Evolutionary conservation across 202 grass and related monocot species (phyloP), one percentile per base, ranked within the genome.

Genomic region (Eragrostis tef): DNA sequence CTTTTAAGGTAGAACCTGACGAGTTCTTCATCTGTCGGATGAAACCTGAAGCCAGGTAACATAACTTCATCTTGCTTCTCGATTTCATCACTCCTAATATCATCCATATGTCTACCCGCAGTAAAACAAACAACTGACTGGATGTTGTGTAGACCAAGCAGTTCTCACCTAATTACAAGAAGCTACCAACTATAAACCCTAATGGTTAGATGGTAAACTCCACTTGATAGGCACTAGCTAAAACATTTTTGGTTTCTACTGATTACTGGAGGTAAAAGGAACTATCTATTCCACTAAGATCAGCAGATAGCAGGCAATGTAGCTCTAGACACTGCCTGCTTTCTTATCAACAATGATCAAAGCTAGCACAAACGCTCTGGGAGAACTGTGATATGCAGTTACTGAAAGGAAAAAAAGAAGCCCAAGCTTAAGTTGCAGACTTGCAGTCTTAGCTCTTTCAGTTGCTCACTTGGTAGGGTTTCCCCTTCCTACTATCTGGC

Each of bases 11-110:
- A 98, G 80, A 98, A 98, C 81, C 90, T 86, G 56, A 98, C 92
- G 14, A 98, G 90, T 70, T 98, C 92, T 89, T 98, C 94, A 84
- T 98, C 94, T 6, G 94, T 98, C 6, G 94, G 94, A 84, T 98
- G 94, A 84, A 98, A 98, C 84, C 94, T 90, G 75, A 98, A 98
- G 12, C 94, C 94, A 66, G 94, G 94, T 84, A 98, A 65, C 67
- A 98, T 88, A 78, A 93, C 81, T 72, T 98, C 94, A 41, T 98
- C 92, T 65, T 86, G 87, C 86, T 94, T 94, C 88, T 93, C 94
- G 59, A 87, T 91, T 21, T 97, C 92, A 86, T 82, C 77, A 67
- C 82, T 90, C 41, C 89, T 91, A 86, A 88, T 89, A 52, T 83
- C 88, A 41, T 86, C 84, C 88, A 90, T 90, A 74, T 67, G 67